These are phyloP conservation scores for Panicum hallii DNA, from an alignment of 202 grass and related monocot genomes.

Conservation along the genomic window DNA sequence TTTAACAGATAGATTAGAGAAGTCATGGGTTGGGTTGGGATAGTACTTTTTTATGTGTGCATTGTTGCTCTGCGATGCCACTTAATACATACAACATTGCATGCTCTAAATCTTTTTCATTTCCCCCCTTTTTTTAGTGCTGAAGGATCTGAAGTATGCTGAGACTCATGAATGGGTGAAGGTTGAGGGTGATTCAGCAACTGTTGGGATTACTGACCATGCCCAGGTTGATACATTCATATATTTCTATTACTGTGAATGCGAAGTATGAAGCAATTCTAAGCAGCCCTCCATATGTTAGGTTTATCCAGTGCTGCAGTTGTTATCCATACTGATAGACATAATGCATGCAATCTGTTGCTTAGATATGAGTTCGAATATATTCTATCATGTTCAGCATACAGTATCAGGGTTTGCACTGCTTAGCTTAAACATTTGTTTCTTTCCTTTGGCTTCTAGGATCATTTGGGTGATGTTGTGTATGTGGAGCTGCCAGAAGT, in stretches of 20 bases:
- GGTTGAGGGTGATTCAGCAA: constrained; percentile 77
- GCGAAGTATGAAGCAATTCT: not conserved
- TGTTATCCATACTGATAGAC: not conserved
- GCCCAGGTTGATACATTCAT: constrained; percentile 67
- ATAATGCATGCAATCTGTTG: not conserved
- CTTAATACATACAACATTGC: not conserved
- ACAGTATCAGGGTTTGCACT: constrained; percentile 11
- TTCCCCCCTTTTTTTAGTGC: constrained; percentile 49
- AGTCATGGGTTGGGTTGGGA: not conserved
- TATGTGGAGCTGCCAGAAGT: constrained; percentile 95
- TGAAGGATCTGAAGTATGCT: constrained; percentile 87
- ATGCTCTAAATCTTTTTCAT: not conserved
- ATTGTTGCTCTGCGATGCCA: not conserved
- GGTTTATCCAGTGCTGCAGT: not conserved
- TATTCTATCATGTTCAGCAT: not conserved
- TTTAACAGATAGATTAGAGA: not conserved
- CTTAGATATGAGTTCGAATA: not conserved
- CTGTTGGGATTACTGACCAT: constrained; percentile 94
- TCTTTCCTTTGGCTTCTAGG: constrained; percentile 48
- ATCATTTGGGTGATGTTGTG: constrained; percentile 98
- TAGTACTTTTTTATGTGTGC: not conserved
- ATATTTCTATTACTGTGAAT: not conserved
- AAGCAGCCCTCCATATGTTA: not conserved
- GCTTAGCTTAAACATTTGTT: not conserved
- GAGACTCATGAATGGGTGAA: constrained; percentile 94